Evolutionary conservation across 2,329 filamentous ascomycete genomes (phyloP).

Genomic region (Colletotrichum sojae): DNA sequence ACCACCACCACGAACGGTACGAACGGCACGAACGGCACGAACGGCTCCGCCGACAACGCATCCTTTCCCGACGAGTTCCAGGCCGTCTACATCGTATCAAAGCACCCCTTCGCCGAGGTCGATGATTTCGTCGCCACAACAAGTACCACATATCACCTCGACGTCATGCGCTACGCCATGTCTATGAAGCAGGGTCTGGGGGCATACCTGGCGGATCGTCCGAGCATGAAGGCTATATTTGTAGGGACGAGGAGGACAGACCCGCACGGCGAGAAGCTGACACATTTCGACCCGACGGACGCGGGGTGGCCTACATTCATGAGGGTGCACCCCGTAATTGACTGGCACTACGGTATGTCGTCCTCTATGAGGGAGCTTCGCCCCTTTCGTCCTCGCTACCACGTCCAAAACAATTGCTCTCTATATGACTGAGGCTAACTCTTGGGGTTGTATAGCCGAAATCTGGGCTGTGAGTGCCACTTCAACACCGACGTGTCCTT

Average conservation of each 20-base stretch:
- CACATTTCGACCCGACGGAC: conserved; percentile 90
- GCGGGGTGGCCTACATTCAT: conserved; percentile 92
- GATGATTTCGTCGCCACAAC: conserved; percentile 84
- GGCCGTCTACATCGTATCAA: conserved; percentile 90
- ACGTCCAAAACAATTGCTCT: neutral
- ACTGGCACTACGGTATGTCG: conserved; percentile 84
- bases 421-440: too few relatives aligned
- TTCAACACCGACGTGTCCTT: neutral
- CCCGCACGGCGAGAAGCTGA: conserved; percentile 85
- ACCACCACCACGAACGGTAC: conserved; percentile 41
- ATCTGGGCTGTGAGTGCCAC: conserved; percentile 86
- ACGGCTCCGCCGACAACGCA: conserved; percentile 31
- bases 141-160: conserved; percentile 78
- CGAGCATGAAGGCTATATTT: conserved; percentile 81
- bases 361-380: neutral
- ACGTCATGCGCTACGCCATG: conserved; percentile 80
- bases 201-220: conserved; percentile 78
- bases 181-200: conserved; percentile 87
- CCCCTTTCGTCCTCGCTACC: neutral
- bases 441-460: conserved; percentile 63
- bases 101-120: conserved; percentile 87
- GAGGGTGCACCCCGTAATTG: conserved; percentile 94
- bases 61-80: conserved; percentile 69
- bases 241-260: conserved; percentile 93
- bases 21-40: conserved; percentile 36